Base-by-base conservation (phyloP, 768 basidiomycete genomes). In the Lyophyllum atratum region DNA sequence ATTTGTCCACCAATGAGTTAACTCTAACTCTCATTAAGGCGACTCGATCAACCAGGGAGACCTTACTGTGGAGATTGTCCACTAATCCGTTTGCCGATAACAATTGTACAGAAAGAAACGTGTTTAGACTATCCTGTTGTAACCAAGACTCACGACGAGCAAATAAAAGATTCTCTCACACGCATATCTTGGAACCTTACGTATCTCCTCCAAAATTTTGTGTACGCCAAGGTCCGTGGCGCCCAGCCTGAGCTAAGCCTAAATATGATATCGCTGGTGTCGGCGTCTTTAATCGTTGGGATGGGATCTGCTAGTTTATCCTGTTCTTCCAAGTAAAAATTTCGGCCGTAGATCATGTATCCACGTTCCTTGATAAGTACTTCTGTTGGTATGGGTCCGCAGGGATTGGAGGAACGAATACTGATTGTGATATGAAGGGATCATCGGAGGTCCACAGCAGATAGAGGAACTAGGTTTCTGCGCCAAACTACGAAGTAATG, bases 41-140 rank as follows among this genome's bases (percentile, higher is more conserved):
- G 97, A 99, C 72, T 95, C 93, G 25, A 92, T 98, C 77, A 90
- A 88, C 72, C 93, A 95, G 74, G 95, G 95, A 46, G 95, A 98
- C 72, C 77, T 97, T 68, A 85, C 86, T 25, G 89, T 92, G 53
- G 95, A 95, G 75, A 95, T 97, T 65, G 85, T 86, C 49, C 72
- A 74, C 60, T 76, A 59, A 66, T 34, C 3, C n/a, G 50, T 55
- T 29, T 12, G 59, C 26, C 28, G 17, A 51, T 56, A 39, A 21
- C 24, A 33, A 49, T 56, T 42, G 47, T 42, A 54, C 29, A 26
- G 50, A 29, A 55, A 56, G 31, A 46, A 54, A 46, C 29, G 24
- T 49, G 46, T 49, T 25, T 29, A 39, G 46, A 52, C 31, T 40
- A 49, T 28, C 17, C 33, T 46, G 40, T 46, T 56, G 54, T 56